phyloP scores from a whole-genome alignment of 1,284 basidiomycete genomes.

The Quambalaria eucalypti region DNA sequence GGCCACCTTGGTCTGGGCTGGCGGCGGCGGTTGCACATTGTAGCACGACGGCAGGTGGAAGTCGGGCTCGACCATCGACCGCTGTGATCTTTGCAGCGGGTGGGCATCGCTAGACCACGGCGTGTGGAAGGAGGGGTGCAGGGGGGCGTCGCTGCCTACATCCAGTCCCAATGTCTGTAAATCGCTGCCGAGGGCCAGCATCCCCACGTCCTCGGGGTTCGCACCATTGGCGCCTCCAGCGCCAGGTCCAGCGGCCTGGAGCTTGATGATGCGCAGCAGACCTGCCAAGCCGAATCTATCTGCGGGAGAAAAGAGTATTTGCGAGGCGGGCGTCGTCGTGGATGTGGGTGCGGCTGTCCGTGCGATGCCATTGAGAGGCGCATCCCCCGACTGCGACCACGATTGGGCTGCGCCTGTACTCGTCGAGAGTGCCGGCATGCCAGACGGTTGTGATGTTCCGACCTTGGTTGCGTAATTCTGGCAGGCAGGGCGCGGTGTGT shows the following conservation, averaged over 20 bases:
- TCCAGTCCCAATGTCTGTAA: conserved; percentile 76
- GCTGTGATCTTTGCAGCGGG: conserved; percentile 58
- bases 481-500: neutral
- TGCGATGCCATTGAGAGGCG: neutral
- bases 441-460: conserved; percentile 10
- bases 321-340: conserved; percentile 68
- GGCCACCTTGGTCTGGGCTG: conserved; percentile 73
- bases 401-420: neutral
- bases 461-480: conserved; percentile 29
- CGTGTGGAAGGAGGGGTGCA: conserved; percentile 89
- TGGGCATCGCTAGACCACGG: conserved; percentile 78
- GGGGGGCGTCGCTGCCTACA: conserved; percentile 68
- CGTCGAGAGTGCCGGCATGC: conserved; percentile 3
- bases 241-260: conserved; percentile 57
- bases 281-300: conserved; percentile 90
- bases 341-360: conserved; percentile 1
- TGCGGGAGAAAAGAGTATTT: conserved; percentile 83
- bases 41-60: conserved; percentile 88
- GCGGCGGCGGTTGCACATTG: conserved; percentile 80
- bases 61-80: conserved; percentile 67
- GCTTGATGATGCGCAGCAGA: conserved; percentile 81
- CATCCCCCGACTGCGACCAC: neutral
- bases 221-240: neutral
- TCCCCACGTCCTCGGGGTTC: conserved; percentile 57
- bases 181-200: conserved; percentile 83